phyloP scores from a whole-genome alignment of 495 filamentous ascomycete genomes.

The Hyaloscypha variabilis region DNA sequence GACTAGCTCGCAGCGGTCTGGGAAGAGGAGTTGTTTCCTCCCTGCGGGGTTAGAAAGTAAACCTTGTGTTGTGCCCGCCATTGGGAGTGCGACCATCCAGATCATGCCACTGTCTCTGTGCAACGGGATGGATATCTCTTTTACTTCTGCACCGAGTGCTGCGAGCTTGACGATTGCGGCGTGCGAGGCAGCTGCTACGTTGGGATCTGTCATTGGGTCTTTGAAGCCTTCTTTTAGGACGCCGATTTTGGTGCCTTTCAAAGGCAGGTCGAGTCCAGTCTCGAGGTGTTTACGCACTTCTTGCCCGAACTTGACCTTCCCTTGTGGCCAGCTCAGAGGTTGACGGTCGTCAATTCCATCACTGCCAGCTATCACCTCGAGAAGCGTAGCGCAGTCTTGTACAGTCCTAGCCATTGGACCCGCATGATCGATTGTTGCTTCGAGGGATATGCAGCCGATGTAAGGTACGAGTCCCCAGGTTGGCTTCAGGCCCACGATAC shows the following conservation, averaged over 20 bases:
- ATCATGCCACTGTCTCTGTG: slow-evolving; percentile 50
- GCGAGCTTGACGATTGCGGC: slow-evolving; percentile 47
- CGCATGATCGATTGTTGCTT: slow-evolving; percentile 49
- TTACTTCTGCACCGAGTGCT: slow-evolving; percentile 53
- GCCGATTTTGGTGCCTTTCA: slow-evolving; percentile 55
- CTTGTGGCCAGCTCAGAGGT: slow-evolving; percentile 46
- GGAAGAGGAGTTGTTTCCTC: slow-evolving; percentile 37
- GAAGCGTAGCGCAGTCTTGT: slow-evolving; percentile 50
- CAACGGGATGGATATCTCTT: slow-evolving; percentile 53
- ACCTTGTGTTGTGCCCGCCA: slow-evolving; percentile 33
- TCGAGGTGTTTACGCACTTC: slow-evolving; percentile 31
- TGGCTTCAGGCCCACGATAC: slow-evolving; percentile 50
- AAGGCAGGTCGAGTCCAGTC: slow-evolving; percentile 30
- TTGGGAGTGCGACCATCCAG: slow-evolving; percentile 44
- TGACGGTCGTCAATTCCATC: slow-evolving; percentile 61
- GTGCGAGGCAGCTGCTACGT: slow-evolving; percentile 44
- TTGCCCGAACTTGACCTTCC: slow-evolving; percentile 33
- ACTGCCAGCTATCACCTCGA: slow-evolving; percentile 55
- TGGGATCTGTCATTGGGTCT: slow-evolving; percentile 42
- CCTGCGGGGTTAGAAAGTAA: slow-evolving; percentile 36
- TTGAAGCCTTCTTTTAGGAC: slow-evolving; percentile 53
- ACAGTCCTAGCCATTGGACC: slow-evolving; percentile 53
- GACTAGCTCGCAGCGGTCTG: slow-evolving; percentile 33
- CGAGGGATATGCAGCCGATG: slow-evolving; percentile 47
- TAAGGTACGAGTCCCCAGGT: slow-evolving; percentile 53